These are phyloP conservation scores for Boletus smithii DNA, from an alignment of 1,284 basidiomycete species.

Conservation along the genomic window DNA sequence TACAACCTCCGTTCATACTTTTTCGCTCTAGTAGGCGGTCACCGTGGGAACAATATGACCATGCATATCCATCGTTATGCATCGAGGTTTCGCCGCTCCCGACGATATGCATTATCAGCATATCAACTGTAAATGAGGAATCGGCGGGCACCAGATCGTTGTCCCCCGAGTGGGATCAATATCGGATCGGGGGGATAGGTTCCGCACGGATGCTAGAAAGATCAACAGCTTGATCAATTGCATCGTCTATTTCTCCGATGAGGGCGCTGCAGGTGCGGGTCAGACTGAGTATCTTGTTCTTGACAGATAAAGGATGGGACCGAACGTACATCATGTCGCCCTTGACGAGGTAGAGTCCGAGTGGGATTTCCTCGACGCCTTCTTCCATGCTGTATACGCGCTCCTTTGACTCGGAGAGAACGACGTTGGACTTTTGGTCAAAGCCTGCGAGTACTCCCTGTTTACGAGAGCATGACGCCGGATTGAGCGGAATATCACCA, in stretches of 20 bases:
- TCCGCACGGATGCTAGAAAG: constrained; percentile 82
- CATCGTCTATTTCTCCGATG: constrained; percentile 89
- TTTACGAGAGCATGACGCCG: neutral
- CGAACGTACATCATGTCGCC: constrained; percentile 92
- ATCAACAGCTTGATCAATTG: constrained; percentile 78
- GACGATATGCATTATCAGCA: no score
- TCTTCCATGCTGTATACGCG: constrained; percentile 87
- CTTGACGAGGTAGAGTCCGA: constrained; percentile 96
- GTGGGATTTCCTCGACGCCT: constrained; percentile 89
- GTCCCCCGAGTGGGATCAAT: constrained; percentile 37
- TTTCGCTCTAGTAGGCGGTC: no score
- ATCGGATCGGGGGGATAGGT: constrained; percentile 78
- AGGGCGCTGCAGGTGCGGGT: constrained; percentile 55
- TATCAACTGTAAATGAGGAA: no score
- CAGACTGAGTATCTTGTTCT: neutral
- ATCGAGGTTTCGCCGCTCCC: no score
- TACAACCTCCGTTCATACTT: no score
- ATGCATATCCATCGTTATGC: no score
- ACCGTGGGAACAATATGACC: no score
- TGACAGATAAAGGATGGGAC: neutral
- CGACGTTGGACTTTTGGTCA: constrained; percentile 91
- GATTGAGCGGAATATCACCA: constrained; percentile 14
- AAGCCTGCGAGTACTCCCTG: constrained; percentile 88
- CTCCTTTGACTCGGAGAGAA: constrained; percentile 87
- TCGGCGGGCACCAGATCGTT: neutral